These are phyloP conservation scores for Pseudocercospora macadamiae DNA, from an alignment of 2,329 filamentous ascomycete species.

Conservation along the genomic window DNA sequence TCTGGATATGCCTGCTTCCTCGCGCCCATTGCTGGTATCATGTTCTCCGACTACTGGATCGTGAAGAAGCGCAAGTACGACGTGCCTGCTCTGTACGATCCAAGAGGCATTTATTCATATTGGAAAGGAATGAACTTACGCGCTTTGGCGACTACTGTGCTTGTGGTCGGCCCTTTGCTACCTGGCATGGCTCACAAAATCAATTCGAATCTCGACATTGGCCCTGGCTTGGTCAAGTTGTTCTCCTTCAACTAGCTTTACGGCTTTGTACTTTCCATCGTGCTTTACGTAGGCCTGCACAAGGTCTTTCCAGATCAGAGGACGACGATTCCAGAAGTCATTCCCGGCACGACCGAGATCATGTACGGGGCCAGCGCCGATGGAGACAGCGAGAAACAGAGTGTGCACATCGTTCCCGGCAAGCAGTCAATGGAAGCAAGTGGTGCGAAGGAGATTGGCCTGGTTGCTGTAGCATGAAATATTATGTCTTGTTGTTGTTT, in stretches of 20 bases:
- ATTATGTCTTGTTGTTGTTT: neutral
- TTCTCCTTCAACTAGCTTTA: slow-evolving; percentile 65
- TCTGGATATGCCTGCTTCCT: slow-evolving; percentile 65
- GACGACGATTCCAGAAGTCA: slow-evolving; percentile 11
- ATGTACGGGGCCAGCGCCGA: slow-evolving; percentile 7
- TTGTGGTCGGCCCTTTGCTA: slow-evolving; percentile 59
- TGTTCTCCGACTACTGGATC: slow-evolving; percentile 63
- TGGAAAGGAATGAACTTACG: slow-evolving; percentile 59
- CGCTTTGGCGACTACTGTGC: slow-evolving; percentile 58
- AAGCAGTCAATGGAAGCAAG: slow-evolving; percentile 12
- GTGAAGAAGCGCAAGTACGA: slow-evolving; percentile 54
- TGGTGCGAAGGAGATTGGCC: neutral
- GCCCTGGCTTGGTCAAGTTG: slow-evolving; percentile 18
- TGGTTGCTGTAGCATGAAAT: neutral
- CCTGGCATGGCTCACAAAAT: slow-evolving; percentile 47
- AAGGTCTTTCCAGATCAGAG: slow-evolving; percentile 2
- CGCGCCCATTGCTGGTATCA: slow-evolving; percentile 63
- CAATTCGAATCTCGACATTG: slow-evolving; percentile 15
- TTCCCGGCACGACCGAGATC: slow-evolving; percentile 8
- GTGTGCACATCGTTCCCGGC: neutral
- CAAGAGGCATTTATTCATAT: slow-evolving; percentile 55
- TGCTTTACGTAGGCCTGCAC: slow-evolving; percentile 59
- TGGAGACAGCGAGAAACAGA: slow-evolving; percentile 17
- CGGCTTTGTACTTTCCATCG: slow-evolving; percentile 59
- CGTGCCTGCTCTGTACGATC: slow-evolving; percentile 55